Conservation (phyloP, 495 filamentous ascomycete genomes). For the Tirmania nivea region DNA sequence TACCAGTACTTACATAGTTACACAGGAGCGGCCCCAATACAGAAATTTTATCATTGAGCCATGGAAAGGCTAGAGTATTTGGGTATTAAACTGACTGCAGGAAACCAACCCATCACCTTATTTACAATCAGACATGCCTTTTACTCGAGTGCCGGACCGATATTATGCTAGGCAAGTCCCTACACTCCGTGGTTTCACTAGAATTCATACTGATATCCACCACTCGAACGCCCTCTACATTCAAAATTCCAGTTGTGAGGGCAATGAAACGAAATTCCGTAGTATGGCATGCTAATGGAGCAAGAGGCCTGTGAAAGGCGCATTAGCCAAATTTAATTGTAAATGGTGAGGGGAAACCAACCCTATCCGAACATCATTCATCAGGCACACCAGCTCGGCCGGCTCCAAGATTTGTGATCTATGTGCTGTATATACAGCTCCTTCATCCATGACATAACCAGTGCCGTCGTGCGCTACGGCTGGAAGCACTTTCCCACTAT, state of each 20-base stretch:
- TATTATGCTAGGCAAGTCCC: slow-evolving; percentile 18
- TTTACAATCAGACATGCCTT: not conserved
- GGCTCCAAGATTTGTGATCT: slow-evolving; percentile 47
- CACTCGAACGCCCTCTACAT: slow-evolving; percentile 59
- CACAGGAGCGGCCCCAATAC: no score
- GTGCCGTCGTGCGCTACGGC: slow-evolving; percentile 35
- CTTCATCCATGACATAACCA: slow-evolving; percentile 67
- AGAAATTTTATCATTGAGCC: no score
- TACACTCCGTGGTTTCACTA: slow-evolving; percentile 33
- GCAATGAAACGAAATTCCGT: slow-evolving; percentile 63
- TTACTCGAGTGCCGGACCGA: slow-evolving; percentile 4
- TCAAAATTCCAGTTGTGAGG: slow-evolving; percentile 48
- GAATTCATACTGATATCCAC: slow-evolving; percentile 47
- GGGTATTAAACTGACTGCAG: no score
- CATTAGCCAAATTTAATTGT: not conserved
- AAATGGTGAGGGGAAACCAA: slow-evolving; percentile 20
- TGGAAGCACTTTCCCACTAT: slow-evolving; percentile 36
- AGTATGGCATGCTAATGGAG: slow-evolving; percentile 56
- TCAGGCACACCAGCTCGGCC: slow-evolving; percentile 57
- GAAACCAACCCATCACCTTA: not conserved
- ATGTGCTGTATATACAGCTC: slow-evolving; percentile 63
- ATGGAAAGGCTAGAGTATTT: no score
- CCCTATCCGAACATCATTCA: slow-evolving; percentile 66
- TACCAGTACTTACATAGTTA: no score
- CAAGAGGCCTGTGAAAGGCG: slow-evolving; percentile 33